Evolutionary conservation across 2,329 filamentous ascomycete genomes (phyloP).

Genomic region (Penicillium nordicum): DNA sequence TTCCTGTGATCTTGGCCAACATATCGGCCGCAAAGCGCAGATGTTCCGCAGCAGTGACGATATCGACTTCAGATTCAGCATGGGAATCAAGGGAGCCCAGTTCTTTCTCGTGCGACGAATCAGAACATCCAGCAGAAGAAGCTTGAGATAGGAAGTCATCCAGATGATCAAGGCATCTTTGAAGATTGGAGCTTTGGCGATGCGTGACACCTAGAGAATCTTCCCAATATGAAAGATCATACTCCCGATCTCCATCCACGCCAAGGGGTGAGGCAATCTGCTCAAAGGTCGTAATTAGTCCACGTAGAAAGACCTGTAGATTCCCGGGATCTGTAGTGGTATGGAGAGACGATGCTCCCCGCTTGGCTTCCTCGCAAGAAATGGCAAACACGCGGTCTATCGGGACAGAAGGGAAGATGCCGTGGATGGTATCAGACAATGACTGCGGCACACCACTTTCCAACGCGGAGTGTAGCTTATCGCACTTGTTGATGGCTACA

Average conservation of each 20-base stretch:
- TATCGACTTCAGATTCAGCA: conserved; percentile 57
- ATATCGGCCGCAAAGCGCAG: conserved; percentile 75
- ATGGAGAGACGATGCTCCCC: conserved; percentile 3
- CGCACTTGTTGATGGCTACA: conserved; percentile 60
- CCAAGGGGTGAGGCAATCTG: conserved; percentile 41
- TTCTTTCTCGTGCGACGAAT: conserved; percentile 13
- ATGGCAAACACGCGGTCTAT: conserved; percentile 57
- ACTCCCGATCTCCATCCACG: conserved; percentile 32
- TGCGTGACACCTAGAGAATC: conserved; percentile 88
- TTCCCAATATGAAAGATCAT: conserved; percentile 66
- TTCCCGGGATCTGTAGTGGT: conserved; percentile 55
- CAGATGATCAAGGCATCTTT: conserved; percentile 68
- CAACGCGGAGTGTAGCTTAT: conserved; percentile 40
- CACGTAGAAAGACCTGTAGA: conserved; percentile 65
- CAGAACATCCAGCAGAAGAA: conserved; percentile 4
- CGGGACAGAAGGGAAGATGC: conserved; percentile 44
- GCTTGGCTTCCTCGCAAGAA: conserved; percentile 65
- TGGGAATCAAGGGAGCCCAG: background rate
- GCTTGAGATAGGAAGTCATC: conserved; percentile 68
- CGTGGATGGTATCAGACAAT: conserved; percentile 39
- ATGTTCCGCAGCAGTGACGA: conserved; percentile 87
- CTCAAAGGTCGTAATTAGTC: conserved; percentile 65
- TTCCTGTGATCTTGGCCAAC: conserved; percentile 83
- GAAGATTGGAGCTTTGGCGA: conserved; percentile 78
- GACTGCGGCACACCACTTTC: conserved; percentile 16